These are phyloP conservation scores for Groenewaldozyma salmanticensis DNA, from an alignment of 805 yeast species.

Conservation along the genomic window DNA sequence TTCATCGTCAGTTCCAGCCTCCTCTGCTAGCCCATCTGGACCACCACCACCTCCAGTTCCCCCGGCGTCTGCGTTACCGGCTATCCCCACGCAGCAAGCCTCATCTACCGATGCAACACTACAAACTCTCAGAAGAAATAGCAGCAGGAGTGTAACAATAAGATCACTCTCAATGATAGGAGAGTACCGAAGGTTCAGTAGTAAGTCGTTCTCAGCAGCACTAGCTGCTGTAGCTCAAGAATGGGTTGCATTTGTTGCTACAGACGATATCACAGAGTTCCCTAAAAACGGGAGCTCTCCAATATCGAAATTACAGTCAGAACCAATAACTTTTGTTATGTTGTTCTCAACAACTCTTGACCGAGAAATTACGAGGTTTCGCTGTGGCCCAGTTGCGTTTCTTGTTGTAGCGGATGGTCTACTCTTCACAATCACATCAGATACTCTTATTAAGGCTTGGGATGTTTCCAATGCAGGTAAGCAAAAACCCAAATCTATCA, in stretches of 20 bases:
- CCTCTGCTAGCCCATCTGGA: not conserved
- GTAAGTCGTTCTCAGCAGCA: not conserved
- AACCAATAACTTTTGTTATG: not conserved
- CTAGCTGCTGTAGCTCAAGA: not conserved
- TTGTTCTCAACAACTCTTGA: not conserved
- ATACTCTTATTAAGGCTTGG: not conserved
- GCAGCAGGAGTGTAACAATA: not conserved
- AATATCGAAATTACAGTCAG: not conserved
- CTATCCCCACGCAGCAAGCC: not conserved
- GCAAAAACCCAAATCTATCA: not conserved
- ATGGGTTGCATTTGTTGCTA: not conserved
- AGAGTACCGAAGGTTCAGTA: not conserved
- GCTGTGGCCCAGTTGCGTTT: not conserved
- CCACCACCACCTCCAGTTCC: conserved; percentile 2
- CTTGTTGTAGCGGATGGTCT: not conserved
- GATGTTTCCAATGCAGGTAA: not conserved
- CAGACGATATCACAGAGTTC: too few species aligned
- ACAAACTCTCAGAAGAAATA: not conserved
- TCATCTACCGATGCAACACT: not conserved
- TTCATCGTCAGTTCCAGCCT: not conserved
- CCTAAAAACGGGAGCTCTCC: not conserved
- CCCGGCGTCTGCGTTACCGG: not conserved
- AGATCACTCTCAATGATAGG: not conserved
- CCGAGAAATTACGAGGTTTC: not conserved
- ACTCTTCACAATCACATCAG: not conserved